Conservation (phyloP, 345 rosid species). For the Eucalyptus marginata region DNA sequence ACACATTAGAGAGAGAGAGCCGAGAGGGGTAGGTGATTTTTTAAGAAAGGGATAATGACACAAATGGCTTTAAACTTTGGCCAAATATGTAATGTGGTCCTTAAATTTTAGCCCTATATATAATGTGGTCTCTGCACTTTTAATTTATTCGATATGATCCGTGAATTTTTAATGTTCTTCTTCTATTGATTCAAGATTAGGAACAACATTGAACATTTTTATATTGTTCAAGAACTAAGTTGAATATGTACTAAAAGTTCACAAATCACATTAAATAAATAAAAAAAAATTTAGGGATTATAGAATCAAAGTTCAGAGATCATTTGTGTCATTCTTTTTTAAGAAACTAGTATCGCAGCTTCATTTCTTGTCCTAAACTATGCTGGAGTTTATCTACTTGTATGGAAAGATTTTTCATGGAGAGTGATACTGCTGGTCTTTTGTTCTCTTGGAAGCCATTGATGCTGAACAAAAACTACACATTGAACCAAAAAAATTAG, state of each 20-base stretch:
- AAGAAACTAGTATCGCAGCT: neutral
- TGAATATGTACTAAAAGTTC: no score
- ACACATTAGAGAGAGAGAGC: neutral
- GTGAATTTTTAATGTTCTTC: no score
- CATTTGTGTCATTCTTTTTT: no score
- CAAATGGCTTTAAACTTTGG: no score
- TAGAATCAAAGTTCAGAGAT: no score
- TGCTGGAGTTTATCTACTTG: neutral
- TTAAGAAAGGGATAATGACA: neutral
- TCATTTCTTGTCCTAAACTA: neutral
- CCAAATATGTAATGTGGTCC: fast-evolving
- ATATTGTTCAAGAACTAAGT: fast-evolving
- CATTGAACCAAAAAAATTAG: neutral
- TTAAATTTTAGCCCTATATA: fast-evolving
- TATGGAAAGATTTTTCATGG: neutral
- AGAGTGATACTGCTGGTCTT: neutral
- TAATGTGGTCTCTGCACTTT: fast-evolving
- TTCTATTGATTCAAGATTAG: no score
- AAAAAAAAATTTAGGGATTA: no score
- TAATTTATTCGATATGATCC: no score
- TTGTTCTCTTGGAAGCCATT: neutral
- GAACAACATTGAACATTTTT: no score
- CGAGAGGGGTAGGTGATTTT: neutral
- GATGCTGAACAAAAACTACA: neutral
- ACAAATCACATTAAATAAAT: no score